Conservation (phyloP, 768 basidiomycete species). For the Leccinum rimulosum region DNA sequence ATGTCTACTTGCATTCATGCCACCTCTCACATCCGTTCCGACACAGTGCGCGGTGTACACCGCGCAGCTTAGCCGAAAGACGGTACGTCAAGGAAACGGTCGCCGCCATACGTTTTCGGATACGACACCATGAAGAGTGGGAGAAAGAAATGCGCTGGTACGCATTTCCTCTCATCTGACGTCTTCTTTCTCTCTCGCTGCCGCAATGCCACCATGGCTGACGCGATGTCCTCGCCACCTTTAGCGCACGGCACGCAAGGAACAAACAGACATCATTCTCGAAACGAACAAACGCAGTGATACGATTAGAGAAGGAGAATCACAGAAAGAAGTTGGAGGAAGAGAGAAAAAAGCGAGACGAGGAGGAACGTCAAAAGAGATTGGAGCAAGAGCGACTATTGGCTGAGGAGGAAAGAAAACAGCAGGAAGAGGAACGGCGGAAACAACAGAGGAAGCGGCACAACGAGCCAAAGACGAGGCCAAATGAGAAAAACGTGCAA, state of each 20-base stretch:
- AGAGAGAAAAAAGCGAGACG: slow-evolving; percentile 50
- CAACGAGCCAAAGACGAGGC: slow-evolving; percentile 35
- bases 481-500: slow-evolving; percentile 36
- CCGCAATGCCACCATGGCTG: background rate
- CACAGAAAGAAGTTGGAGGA: slow-evolving; percentile 49
- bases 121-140: slow-evolving; percentile 47
- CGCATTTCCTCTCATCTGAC: slow-evolving; percentile 10
- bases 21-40: background rate
- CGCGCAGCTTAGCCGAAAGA: slow-evolving; percentile 31
- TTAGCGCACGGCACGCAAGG: slow-evolving; percentile 42
- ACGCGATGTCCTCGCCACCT: background rate
- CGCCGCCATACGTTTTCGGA: slow-evolving; percentile 43
- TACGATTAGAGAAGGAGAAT: slow-evolving; percentile 63
- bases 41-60: slow-evolving; percentile 21
- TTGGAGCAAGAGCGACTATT: slow-evolving; percentile 48
- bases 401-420: slow-evolving; percentile 43
- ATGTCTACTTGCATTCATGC: background rate
- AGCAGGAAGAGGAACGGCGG: slow-evolving; percentile 42
- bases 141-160: slow-evolving; percentile 52
- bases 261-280: slow-evolving; percentile 21
- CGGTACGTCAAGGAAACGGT: slow-evolving; percentile 43
- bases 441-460: slow-evolving; percentile 31
- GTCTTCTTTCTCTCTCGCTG: background rate
- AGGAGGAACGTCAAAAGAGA: slow-evolving; percentile 44
- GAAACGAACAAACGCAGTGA: slow-evolving; percentile 36